Evolutionary conservation across 108 stramenopile species (phyloP).

Genomic region (Discostella stelligeroides): DNA sequence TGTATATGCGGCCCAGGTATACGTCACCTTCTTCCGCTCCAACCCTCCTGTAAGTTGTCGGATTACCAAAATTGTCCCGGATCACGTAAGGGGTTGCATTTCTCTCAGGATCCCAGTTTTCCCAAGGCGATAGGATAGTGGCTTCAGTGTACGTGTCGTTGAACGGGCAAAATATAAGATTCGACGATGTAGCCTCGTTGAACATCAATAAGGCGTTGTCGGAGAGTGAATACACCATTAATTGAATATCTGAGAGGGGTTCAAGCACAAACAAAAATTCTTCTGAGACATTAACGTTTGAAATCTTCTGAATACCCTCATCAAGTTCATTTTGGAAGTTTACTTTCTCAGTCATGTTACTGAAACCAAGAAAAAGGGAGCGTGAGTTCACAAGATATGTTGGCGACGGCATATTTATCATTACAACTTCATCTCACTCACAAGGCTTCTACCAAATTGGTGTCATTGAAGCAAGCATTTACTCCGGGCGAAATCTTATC

Average conservation of each 20-base stretch:
- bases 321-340: slow-evolving; percentile 51
- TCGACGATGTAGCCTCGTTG: slow-evolving; percentile 37
- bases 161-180: slow-evolving; percentile 36
- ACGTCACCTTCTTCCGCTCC: slow-evolving; percentile 21
- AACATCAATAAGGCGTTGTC: slow-evolving; percentile 25
- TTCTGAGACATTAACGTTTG: slow-evolving; percentile 38
- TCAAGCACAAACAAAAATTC: slow-evolving; percentile 35
- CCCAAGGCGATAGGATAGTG: slow-evolving; percentile 38
- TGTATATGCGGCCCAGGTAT: slow-evolving; percentile 47
- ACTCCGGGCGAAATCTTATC: slow-evolving; percentile 43
- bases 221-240: slow-evolving; percentile 27
- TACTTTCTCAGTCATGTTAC: slow-evolving; percentile 51
- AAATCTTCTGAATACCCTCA: slow-evolving; percentile 37
- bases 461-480: slow-evolving; percentile 50
- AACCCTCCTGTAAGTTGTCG: slow-evolving; percentile 23
- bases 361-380: background rate
- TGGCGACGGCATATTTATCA: background rate
- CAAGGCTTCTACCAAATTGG: slow-evolving; percentile 48
- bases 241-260: slow-evolving; percentile 41
- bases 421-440: slow-evolving; percentile 6
- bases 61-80: slow-evolving; percentile 30
- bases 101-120: background rate
- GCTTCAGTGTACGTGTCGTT: slow-evolving; percentile 41
- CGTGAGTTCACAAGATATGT: background rate
- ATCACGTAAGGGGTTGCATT: slow-evolving; percentile 35